Evolutionary conservation across 495 filamentous ascomycete species (phyloP), one percentile per base, ranked within the genome.

Genomic region (Aspergillus asperescens): DNA sequence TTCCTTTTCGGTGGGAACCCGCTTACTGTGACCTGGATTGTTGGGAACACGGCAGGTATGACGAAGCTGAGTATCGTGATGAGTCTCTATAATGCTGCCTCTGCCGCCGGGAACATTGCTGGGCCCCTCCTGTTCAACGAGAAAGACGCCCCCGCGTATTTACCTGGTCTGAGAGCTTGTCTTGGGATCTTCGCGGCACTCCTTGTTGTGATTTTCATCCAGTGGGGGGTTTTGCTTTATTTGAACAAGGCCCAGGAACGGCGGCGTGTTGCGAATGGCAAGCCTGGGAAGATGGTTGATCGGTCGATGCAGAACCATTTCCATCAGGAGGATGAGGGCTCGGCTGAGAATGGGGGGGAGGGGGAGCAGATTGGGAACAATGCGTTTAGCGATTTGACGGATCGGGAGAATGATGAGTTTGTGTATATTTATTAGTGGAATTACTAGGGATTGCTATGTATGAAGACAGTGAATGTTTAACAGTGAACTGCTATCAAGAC

Each of bases 381-480:
- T 29, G 78, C 74, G 9, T 78, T 80, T 46, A 47, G 68, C 43
- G 83, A 84, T 65, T 49, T 83, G 61, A 85, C 81, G 22, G 82
- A 85, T 59, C 61, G 78, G 25, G 65, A 82, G 68, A 85, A 86
- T 58, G 81, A 85, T 56, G 81, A 86, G 66, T 84, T 85, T 69
- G 75, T 84, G 6, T 84, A 83, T 71, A 77, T 85, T 48, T 81
- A 83, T 55, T 84, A 70, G n/a, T n/a, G n/a, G n/a, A n/a, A n/a
- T n/a, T n/a, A n/a, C n/a, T n/a, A n/a, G n/a, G n/a, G n/a, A n/a
- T n/a, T n/a, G n/a, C n/a, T n/a, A n/a, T n/a, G n/a, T n/a, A n/a
- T n/a, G n/a, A n/a, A n/a, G n/a, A n/a, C n/a, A n/a, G n/a, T n/a
- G n/a, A n/a, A n/a, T n/a, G n/a, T n/a, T n/a, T n/a, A n/a, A n/a